Evolutionary conservation across 352 stramenopile genomes (phyloP).

Genomic region (Pythium phragmitis): DNA sequence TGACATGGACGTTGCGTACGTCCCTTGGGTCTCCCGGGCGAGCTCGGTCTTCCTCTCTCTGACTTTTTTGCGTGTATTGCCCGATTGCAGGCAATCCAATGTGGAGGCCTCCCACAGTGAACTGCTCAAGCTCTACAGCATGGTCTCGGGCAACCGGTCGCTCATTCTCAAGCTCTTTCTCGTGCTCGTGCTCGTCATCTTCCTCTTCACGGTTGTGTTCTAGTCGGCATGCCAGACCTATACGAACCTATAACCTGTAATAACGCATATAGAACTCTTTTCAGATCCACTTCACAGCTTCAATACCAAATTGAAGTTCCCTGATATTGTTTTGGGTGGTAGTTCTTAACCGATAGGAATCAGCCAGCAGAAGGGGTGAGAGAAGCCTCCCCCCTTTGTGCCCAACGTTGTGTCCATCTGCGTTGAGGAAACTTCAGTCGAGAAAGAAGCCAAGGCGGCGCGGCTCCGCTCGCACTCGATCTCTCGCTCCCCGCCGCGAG

Average conservation of each 20-base stretch:
- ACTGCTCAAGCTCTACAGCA: slow-evolving; percentile 84
- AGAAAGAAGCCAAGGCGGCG: slow-evolving; percentile 1
- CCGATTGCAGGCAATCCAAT: slow-evolving; percentile 57
- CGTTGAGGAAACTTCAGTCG: slow-evolving; percentile 16
- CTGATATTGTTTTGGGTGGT: background rate
- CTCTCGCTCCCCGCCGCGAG: background rate
- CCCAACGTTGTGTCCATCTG: slow-evolving; percentile 16
- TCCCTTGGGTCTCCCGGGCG: background rate
- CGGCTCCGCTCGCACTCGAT: background rate
- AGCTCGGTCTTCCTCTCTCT: background rate
- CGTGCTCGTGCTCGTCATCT: slow-evolving; percentile 79
- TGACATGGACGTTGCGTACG: slow-evolving; percentile 87
- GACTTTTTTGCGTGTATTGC: slow-evolving; percentile 3
- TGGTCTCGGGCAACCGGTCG: slow-evolving; percentile 75
- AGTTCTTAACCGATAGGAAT: slow-evolving; percentile 14
- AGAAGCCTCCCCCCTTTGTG: background rate
- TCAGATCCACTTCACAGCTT: background rate
- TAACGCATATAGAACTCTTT: slow-evolving; percentile 13
- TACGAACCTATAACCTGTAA: background rate
- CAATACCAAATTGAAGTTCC: background rate
- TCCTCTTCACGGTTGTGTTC: slow-evolving; percentile 84
- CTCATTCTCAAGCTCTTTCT: slow-evolving; percentile 88
- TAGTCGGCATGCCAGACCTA: slow-evolving; percentile 19
- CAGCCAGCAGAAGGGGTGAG: background rate
- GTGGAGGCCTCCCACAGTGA: slow-evolving; percentile 71